Base-by-base conservation (phyloP, 176 grass and related monocot genomes). In the Typha latifolia region DNA sequence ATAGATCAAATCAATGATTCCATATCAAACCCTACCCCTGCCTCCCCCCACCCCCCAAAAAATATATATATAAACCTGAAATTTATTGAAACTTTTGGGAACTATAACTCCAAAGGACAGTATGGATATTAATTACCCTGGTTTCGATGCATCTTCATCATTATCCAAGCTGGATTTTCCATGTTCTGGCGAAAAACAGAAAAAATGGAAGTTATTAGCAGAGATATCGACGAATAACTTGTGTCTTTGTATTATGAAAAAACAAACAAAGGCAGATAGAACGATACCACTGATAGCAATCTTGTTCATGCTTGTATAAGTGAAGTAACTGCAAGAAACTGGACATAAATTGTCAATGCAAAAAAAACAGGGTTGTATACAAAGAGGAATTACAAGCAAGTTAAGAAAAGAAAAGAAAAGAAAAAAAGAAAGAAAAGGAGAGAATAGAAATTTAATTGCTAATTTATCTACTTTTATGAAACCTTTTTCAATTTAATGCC, bases 291-390 rank as follows among this genome's bases (percentile, higher is more conserved):
- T 72, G 68, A 29, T 86, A 18, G 80, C 62, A 29, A 96, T 86
- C 83, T 91, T 91, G 56, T 96, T 88, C 65, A 96, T 77, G 77
- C 80, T 88, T 72, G 68, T 91, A 78, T 89, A 96, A 56, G 88
- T 91, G 69, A 89, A 91, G 72, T 79, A 96, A 79, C 91, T 96
- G 73, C 79, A 88, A 2, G 15, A 72, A 72, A 64, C 21, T 27
- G 61, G 23, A 20, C n/a, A 57, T 0, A 56, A 12, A 57, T 20
- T 57, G 10, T 6, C 52, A 57, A 5, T 18, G 15, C 19, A n/a
- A 20, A 20, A 21, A 15, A 6, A 15, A 7, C 52, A 56, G 3
- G 62, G 62, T 64, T 32, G 12, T 64, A 31, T 10, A 15, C 27
- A 5, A 20, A 21, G 16, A 57, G 34, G 7, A 37, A 37, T 37